Conservation (phyloP, 805 yeast genomes). For the Monosporozyma yasuniensis region DNA sequence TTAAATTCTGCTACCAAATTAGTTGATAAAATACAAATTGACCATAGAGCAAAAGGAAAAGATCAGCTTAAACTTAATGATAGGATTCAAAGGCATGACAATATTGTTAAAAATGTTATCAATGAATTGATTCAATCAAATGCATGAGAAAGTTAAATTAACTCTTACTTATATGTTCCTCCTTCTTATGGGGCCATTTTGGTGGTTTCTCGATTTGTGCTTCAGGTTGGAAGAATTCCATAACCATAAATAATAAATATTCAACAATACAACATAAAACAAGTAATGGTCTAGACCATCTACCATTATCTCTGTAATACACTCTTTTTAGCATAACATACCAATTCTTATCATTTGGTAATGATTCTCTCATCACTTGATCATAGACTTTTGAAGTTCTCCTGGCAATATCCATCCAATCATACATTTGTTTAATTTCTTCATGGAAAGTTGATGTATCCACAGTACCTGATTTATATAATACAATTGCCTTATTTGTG, state of each 20-base stretch:
- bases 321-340: conserved; percentile 52
- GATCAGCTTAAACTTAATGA: neutral
- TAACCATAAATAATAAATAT: conserved; percentile 47
- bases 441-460: conserved; percentile 73
- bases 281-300: conserved; percentile 81
- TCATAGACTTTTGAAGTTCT: conserved; percentile 80
- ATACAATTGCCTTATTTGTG: conserved; percentile 57
- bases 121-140: neutral
- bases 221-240: conserved; percentile 67
- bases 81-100: neutral
- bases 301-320: conserved; percentile 52
- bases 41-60: neutral
- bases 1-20: neutral
- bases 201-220: conserved; percentile 60
- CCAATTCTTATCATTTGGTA: conserved; percentile 42
- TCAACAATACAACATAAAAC: conserved; percentile 77
- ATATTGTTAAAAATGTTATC: neutral
- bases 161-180: neutral
- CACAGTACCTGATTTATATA: conserved; percentile 46
- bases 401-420: conserved; percentile 82
- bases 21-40: neutral
- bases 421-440: conserved; percentile 73
- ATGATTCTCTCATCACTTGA: conserved; percentile 31
- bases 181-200: conserved; percentile 60
- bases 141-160: neutral